Base-by-base conservation (phyloP, 2,329 filamentous ascomycete genomes). In the Ophiostoma populinum region DNA sequence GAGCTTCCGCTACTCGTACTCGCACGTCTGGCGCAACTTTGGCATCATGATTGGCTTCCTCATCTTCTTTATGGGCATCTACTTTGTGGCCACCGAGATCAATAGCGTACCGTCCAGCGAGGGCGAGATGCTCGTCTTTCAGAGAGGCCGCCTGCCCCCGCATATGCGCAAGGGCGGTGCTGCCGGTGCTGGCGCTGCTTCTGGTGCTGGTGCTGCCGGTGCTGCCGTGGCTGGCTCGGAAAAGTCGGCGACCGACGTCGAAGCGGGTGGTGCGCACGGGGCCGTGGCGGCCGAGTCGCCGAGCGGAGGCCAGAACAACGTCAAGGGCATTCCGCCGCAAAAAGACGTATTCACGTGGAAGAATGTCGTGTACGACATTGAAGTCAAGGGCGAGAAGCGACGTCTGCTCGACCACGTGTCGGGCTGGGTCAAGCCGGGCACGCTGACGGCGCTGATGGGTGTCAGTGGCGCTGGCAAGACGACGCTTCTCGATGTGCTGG, bases 391-490 rank as follows among this genome's bases (percentile, higher is more conserved):
- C 5, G 18, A 27, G 3, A 58, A 82, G 66, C 70, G 77, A 10
- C 61, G 69, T n/a, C 71, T 92, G 40, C 59, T 92, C 7, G 73
- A 90, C 42, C 69, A 87, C 39, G 77, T 92, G 1, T 73, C 83
- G 43, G 83, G 82, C 2, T 92, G 76, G 70, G 78, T 87, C 35
- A 82, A 83, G 52, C 80, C 81, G 1, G 80, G 80, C 31, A 83
- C 74, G 41, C 55, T 86, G 13, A 81, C 75, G 2, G 80, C 80
- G 4, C 59, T 87, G 13, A 81, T 86, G 80, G 76, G 80, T 46
- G 72, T 79, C 2, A 80, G 75, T 11, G 81, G 81, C 43, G 83
- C 83, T n/a, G 83, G 83, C 34, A 92, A 92, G 55, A 92, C 82
- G 0, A 92, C 82, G 0, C 65, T 92, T 2, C 61, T 92, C 6